Percentiles rank a stretch among this genome's conserved stretches.
phyloP scores from a whole-genome alignment of 805 yeast genomes.

The Candida corydali region DNA sequence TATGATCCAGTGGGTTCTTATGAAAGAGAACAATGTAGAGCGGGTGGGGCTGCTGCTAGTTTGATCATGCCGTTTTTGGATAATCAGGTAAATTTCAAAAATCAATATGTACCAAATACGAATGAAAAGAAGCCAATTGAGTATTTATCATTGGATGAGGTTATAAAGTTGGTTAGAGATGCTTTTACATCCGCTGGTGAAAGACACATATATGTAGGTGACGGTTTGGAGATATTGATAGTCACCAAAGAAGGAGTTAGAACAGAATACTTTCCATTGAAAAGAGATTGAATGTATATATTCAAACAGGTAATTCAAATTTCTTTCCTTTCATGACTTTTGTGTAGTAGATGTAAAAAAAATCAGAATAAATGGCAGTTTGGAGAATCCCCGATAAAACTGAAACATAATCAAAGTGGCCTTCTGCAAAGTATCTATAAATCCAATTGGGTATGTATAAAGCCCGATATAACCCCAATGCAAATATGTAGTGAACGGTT shows the following conservation, averaged over 20 bases:
- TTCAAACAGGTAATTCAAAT: constrained; percentile 64
- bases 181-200: constrained; percentile 96
- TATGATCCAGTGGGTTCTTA: constrained; percentile 98
- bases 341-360: constrained; percentile 85
- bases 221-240: constrained; percentile 84
- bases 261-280: constrained; percentile 77
- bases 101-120: constrained; percentile 80
- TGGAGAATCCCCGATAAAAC: constrained; percentile 80
- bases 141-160: constrained; percentile 77
- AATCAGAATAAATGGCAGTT: constrained; percentile 87
- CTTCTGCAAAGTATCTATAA: constrained; percentile 71
- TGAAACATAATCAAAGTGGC: constrained; percentile 63
- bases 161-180: constrained; percentile 80
- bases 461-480: constrained; percentile 85
- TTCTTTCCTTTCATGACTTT: constrained; percentile 74
- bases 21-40: constrained; percentile 95
- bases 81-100: constrained; percentile 93
- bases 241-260: constrained; percentile 92
- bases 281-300: constrained; percentile 59
- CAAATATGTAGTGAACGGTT: constrained; percentile 90
- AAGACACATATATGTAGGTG: constrained; percentile 98
- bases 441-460: constrained; percentile 94
- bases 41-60: constrained; percentile 96
- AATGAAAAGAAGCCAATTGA: constrained; percentile 55
- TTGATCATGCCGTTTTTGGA: constrained; percentile 97